Evolutionary conservation across 352 stramenopile genomes (phyloP).

Genomic region (Aphanomyces astaci): DNA sequence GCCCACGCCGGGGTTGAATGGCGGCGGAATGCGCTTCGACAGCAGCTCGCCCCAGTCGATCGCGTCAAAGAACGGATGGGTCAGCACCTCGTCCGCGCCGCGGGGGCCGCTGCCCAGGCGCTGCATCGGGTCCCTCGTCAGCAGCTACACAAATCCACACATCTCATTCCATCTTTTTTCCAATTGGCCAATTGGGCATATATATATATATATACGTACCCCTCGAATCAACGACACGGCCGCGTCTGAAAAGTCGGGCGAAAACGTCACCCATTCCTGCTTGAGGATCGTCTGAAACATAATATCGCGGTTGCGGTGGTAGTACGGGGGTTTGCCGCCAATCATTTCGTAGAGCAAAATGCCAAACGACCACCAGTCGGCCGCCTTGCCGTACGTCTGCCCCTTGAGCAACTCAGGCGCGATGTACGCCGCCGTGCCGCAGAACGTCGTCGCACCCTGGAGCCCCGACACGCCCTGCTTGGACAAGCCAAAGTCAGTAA

Average conservation of each 20-base stretch:
- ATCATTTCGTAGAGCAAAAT: slow-evolving; percentile 96
- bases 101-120: slow-evolving; percentile 90
- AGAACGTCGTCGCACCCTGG: slow-evolving; percentile 88
- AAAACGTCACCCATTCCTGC: slow-evolving; percentile 93
- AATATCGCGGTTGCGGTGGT: slow-evolving; percentile 86
- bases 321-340: slow-evolving; percentile 85
- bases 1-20: slow-evolving; percentile 84
- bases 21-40: slow-evolving; percentile 67
- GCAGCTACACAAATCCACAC: slow-evolving; percentile 64
- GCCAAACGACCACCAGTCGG: slow-evolving; percentile 94
- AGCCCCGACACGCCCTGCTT: slow-evolving; percentile 86
- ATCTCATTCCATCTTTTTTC: slow-evolving; percentile 19
- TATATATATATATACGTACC: too few species aligned
- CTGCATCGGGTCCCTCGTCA: slow-evolving; percentile 93
- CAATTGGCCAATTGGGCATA: slow-evolving; percentile 25
- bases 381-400: slow-evolving; percentile 84
- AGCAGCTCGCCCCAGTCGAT: slow-evolving; percentile 88
- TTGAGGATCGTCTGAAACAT: slow-evolving; percentile 91
- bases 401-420: slow-evolving; percentile 87
- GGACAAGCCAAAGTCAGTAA: slow-evolving; percentile 92
- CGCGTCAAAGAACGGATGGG: slow-evolving; percentile 86
- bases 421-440: slow-evolving; percentile 90
- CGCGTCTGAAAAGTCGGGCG: slow-evolving; percentile 85
- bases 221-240: slow-evolving; percentile 89
- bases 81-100: slow-evolving; percentile 85